phyloP scores from a whole-genome alignment of 441 rosid species.

The Daphne laureola region DNA sequence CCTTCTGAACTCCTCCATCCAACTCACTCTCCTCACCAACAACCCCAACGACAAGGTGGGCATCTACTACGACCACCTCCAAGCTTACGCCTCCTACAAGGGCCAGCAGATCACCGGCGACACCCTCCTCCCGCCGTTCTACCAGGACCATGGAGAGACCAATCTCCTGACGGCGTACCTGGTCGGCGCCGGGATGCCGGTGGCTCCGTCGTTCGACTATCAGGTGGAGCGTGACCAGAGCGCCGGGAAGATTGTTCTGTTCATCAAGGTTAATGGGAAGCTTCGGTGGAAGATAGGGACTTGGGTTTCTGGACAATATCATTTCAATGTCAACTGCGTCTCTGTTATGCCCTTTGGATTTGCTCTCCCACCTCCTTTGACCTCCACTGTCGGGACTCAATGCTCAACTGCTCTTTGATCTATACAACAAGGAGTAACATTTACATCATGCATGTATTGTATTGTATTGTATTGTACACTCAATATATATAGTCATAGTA shows the following conservation, averaged over 20 bases:
- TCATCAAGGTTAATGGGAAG: slow-evolving; percentile 38
- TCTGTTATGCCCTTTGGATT: slow-evolving; percentile 50
- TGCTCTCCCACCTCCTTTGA: slow-evolving; percentile 30
- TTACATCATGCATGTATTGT: no score
- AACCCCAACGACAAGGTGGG: slow-evolving; percentile 55
- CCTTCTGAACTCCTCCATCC: slow-evolving; percentile 54
- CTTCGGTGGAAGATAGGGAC: slow-evolving; percentile 65
- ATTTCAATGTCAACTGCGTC: slow-evolving; percentile 40
- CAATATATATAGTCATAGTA: no score
- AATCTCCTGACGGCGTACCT: slow-evolving; percentile 41
- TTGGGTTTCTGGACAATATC: slow-evolving; percentile 60
- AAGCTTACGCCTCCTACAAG: slow-evolving; percentile 42
- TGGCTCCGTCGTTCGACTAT: slow-evolving; percentile 41
- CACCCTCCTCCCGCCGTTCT: slow-evolving; percentile 46
- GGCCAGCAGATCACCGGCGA: slow-evolving; percentile 58
- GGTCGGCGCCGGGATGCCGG: slow-evolving; percentile 40
- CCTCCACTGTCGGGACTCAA: slow-evolving; percentile 32
- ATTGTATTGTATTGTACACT: no score
- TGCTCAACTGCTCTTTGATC: slow-evolving; percentile 42
- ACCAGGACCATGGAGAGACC: slow-evolving; percentile 44
- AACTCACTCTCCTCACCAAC: slow-evolving; percentile 37
- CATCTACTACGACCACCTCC: slow-evolving; percentile 55
- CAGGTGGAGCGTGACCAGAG: slow-evolving; percentile 45
- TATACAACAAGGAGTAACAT: slow-evolving; percentile 1
- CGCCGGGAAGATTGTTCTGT: slow-evolving; percentile 33